phyloP scores from a whole-genome alignment of 1,284 basidiomycete genomes.

The Kwoniella shivajii region DNA sequence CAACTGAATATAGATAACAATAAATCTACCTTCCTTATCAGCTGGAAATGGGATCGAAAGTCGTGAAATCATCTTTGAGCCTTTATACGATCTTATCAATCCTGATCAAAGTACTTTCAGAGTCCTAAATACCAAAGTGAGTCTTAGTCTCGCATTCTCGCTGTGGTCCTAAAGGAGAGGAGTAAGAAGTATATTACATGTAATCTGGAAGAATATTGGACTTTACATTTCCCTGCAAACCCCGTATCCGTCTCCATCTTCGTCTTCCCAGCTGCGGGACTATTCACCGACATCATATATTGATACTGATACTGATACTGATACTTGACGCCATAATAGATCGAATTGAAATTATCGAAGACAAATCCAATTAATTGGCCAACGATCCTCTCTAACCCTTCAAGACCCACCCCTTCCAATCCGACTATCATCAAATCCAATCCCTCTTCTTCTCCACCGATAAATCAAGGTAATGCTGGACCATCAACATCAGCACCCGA shows the following conservation, averaged over 20 bases:
- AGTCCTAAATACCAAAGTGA: slow-evolving; percentile 78
- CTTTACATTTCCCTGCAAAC: no score
- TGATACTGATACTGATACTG: background rate
- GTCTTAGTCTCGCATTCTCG: no score
- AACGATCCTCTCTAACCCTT: slow-evolving; percentile 41
- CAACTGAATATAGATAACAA: slow-evolving; percentile 6
- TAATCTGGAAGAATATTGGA: no score
- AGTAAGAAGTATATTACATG: no score
- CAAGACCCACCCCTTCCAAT: slow-evolving; percentile 5
- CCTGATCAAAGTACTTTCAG: slow-evolving; percentile 64
- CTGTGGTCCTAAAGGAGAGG: no score
- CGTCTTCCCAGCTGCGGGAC: no score
- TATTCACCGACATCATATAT: no score
- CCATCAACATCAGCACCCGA: background rate
- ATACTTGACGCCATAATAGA: slow-evolving; percentile 25
- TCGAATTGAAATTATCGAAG: slow-evolving; percentile 49
- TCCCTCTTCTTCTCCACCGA: slow-evolving; percentile 1
- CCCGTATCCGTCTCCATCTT: no score
- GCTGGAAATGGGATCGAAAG: slow-evolving; percentile 30
- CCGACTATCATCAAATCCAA: background rate
- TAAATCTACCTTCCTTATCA: slow-evolving; percentile 62
- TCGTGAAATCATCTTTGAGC: slow-evolving; percentile 58
- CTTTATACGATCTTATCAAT: slow-evolving; percentile 78
- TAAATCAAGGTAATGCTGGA: background rate
- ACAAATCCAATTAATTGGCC: slow-evolving; percentile 64